Evolutionary conservation across 192 early-diverging fungal species (phyloP), one percentile per base, ranked within the genome.

Genomic region (Coemansia sp.): DNA sequence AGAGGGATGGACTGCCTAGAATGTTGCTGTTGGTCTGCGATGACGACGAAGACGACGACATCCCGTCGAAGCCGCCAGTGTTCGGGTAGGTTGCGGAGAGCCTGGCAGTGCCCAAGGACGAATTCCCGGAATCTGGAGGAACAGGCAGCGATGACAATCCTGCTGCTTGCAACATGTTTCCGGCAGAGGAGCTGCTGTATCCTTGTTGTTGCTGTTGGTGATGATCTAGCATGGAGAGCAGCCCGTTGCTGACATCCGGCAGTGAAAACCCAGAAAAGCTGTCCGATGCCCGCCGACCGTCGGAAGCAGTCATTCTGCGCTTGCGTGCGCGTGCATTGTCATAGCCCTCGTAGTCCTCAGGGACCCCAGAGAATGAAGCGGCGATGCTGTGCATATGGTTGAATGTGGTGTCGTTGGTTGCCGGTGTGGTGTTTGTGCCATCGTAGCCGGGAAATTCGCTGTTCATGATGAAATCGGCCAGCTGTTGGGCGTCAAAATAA

Each of bases 401-500:
- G 67, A 55, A 64, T 44, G 57, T 45, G 22, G 65, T 25, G 50
- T 72, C 69, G 57, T 38, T 64, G 34, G 63, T 52, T 20, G 64
- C 61, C 2, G 68, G 64, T 6, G 50, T 67, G 45, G 65, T 61
- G 56, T 68, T 66, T 28, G 66, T 48, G 50, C 56, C 70, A 47
- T 79, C 76, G 52, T 70, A 79, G 58, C 62, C 70, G 28, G 70
- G 63, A 34, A 73, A 60, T 63, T 79, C 70, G 67, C 76, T 68
- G 67, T 72, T 79, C 76, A 79, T 79, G 52, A 79, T 79, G 38
- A 79, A 66, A 53, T 79, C 76, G 19, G 70, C 76, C 63, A 79
- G 67, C 50, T 69, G 65, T 57, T 78, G 76, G 20, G 70, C 67
- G 70, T 79, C 76, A 40, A 79, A 79, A 73, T 79, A 79, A 61